Conservation (phyloP, 208 protist genomes). For the Wallacemonas sp. region DNA sequence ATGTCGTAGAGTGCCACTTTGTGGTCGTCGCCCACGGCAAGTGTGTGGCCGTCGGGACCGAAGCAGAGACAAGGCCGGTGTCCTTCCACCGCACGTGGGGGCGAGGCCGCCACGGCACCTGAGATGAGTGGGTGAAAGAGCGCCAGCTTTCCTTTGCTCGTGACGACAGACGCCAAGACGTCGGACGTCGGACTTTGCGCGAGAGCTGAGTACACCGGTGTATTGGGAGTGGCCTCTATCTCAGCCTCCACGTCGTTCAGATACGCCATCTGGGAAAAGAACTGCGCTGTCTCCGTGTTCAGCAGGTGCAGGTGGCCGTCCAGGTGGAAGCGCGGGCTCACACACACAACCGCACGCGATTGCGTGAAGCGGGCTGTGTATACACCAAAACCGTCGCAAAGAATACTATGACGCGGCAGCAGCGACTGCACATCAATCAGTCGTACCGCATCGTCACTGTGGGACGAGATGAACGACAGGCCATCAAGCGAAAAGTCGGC, state of each 20-base stretch:
- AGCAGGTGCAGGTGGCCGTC: slow-evolving; percentile 85
- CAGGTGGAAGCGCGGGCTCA: slow-evolving; percentile 57
- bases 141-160: slow-evolving; percentile 40
- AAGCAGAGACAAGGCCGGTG: slow-evolving; percentile 41
- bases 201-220: slow-evolving; percentile 65
- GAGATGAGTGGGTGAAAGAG: slow-evolving; percentile 82
- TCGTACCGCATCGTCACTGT: slow-evolving; percentile 74
- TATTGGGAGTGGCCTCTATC: slow-evolving; percentile 34
- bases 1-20: slow-evolving; percentile 61
- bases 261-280: slow-evolving; percentile 67
- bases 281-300: slow-evolving; percentile 62
- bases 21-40: slow-evolving; percentile 64
- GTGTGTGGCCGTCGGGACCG: slow-evolving; percentile 44
- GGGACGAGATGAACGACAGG: slow-evolving; percentile 58
- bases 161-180: slow-evolving; percentile 57
- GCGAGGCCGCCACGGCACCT: slow-evolving; percentile 63
- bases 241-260: slow-evolving; percentile 47
- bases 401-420: slow-evolving; percentile 44
- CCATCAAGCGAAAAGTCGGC: slow-evolving; percentile 82
- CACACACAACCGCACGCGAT: slow-evolving; percentile 52
- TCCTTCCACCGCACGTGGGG: slow-evolving; percentile 39
- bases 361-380: slow-evolving; percentile 71
- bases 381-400: slow-evolving; percentile 58
- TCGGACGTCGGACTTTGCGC: slow-evolving; percentile 65
- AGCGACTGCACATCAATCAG: slow-evolving; percentile 61